Evolutionary conservation across 805 yeast species (phyloP).

Genomic region (Metschnikowia noctiluminum): DNA sequence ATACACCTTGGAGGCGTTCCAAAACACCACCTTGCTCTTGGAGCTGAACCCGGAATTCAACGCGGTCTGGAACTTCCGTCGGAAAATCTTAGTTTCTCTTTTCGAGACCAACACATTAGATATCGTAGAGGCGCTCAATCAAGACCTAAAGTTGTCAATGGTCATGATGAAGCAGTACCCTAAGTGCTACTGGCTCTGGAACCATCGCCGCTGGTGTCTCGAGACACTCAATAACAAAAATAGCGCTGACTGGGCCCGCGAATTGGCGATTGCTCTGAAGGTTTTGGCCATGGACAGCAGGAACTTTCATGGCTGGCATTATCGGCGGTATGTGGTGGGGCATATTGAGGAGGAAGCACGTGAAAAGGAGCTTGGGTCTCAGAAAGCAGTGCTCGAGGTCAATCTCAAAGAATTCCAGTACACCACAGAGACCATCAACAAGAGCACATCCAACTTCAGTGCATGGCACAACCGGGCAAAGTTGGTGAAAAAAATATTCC

Average conservation of each 20-base stretch:
- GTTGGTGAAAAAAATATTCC: constrained; percentile 54
- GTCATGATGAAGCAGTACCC: constrained; percentile 63
- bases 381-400: constrained; percentile 22
- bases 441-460: constrained; percentile 85
- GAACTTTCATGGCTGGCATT: constrained; percentile 95
- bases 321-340: constrained; percentile 68
- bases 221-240: constrained; percentile 41
- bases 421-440: constrained; percentile 74
- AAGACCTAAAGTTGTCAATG: constrained; percentile 63
- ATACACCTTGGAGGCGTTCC: constrained; percentile 38
- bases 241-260: constrained; percentile 62
- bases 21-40: constrained; percentile 55
- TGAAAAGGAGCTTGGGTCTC: background rate
- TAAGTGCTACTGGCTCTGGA: constrained; percentile 97
- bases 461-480: constrained; percentile 93
- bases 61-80: constrained; percentile 84
- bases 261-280: constrained; percentile 64
- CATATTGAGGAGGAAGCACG: constrained; percentile 25
- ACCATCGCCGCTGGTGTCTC: constrained; percentile 83
- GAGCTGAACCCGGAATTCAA: constrained; percentile 80
- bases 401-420: constrained; percentile 60
- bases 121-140: constrained; percentile 28
- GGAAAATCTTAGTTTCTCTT: constrained; percentile 55
- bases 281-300: constrained; percentile 71
- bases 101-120: constrained; percentile 17